Evolutionary conservation across 2,329 filamentous ascomycete genomes (phyloP), one percentile per base, ranked within the genome.

Genomic region (Cercospora sp.): DNA sequence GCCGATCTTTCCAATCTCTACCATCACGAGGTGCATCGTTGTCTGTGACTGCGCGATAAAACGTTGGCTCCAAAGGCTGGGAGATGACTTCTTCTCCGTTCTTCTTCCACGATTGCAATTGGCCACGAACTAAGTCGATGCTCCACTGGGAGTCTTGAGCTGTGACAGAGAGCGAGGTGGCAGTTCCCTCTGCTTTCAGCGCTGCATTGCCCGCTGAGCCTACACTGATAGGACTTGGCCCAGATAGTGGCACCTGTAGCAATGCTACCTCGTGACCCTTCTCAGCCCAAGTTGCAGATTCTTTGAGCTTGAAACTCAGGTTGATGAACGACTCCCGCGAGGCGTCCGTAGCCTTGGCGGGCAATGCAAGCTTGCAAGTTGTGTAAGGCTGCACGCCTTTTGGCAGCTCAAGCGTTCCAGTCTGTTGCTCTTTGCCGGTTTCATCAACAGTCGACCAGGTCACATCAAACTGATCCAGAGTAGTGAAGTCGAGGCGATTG

Each of bases 21-120:
- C 85, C 81, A 10, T 86, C 85, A 16, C 78, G 74, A 0, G 85
- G 82, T 0, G 81, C 79, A 73, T 91, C 89, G 72, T 91, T 91
- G 77, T 91, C 87, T 0, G 88, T 91, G 13, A 85, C 84, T 0
- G 89, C 86, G 4, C 89, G 86, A 84, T 88, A 90, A 78, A 91
- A 87, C 5, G 62, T 71, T 5, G 73, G 71, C 30, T 71, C 65
- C 3, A 75, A 34, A 4, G 72, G 66, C 32, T 72, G 65, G 1
- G 71, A 18, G 34, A 76, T 66, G 13, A 75, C 2, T 18, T 74
- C 59, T 16, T 65, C 68, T 59, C 70, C 70, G 13, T 64, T n/a
- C 60, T 76, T 76, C 55, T 69, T 67, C 75, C 75, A 76, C 5
- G 70, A 72, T 7, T 21, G 51, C n/a, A 76, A 64, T 5, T 57